Conservation (phyloP, 2,329 filamentous ascomycete species). For the Aspergillus tubingensis region DNA sequence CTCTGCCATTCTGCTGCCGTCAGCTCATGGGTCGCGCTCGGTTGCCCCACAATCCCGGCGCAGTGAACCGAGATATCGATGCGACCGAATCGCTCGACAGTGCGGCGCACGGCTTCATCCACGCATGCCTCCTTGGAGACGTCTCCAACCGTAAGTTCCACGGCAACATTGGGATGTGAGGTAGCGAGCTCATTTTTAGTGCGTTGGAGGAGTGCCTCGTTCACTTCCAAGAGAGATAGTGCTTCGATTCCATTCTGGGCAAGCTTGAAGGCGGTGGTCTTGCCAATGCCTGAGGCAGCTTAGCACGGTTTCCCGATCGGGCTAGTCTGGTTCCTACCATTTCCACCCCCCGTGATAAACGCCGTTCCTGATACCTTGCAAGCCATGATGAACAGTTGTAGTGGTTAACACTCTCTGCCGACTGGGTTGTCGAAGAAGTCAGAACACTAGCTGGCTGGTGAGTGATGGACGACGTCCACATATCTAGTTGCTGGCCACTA, state of each 20-base stretch:
- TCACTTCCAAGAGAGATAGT: slow-evolving; percentile 55
- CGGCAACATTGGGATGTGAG: slow-evolving; percentile 43
- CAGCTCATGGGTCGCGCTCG: slow-evolving; percentile 49
- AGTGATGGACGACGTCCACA: background rate
- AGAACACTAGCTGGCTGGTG: no score
- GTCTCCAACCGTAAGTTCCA: slow-evolving; percentile 49
- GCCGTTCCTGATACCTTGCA: slow-evolving; percentile 27
- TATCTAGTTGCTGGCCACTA: background rate
- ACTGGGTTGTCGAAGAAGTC: background rate
- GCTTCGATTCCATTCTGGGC: slow-evolving; percentile 50
- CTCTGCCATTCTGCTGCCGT: slow-evolving; percentile 52
- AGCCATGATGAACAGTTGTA: background rate
- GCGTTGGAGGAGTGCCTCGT: slow-evolving; percentile 40
- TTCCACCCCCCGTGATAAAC: slow-evolving; percentile 30
- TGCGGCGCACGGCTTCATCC: slow-evolving; percentile 45
- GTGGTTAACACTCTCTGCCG: background rate
- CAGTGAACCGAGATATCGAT: slow-evolving; percentile 60
- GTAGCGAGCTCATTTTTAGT: slow-evolving; percentile 32
- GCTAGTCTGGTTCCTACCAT: slow-evolving; percentile 17
- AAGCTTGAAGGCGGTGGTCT: slow-evolving; percentile 52
- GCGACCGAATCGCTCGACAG: slow-evolving; percentile 52
- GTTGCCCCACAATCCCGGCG: slow-evolving; percentile 52
- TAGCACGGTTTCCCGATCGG: background rate
- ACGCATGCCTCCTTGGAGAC: slow-evolving; percentile 50
- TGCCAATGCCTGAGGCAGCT: slow-evolving; percentile 52